Evolutionary conservation across 257 asterid species (phyloP), one percentile per base, ranked within the genome.

Genomic region (Agastache rugosa): DNA sequence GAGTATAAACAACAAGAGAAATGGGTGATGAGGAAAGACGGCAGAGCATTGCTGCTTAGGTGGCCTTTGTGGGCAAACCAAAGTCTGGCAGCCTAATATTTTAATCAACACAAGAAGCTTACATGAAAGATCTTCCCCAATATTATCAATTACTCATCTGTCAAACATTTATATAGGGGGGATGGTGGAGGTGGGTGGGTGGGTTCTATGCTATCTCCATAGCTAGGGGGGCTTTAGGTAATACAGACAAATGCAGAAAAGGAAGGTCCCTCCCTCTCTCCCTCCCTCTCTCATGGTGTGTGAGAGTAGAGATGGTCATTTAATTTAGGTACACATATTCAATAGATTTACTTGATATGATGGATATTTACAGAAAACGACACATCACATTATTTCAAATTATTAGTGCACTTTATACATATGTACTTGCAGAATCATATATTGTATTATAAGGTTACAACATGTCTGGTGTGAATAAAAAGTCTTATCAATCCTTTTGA

Each of bases 21-120:
- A 15, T n/a, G 71, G 85, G 31, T 15, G 76, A 44, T 82, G 56
- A 70, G 71, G 41, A 59, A 34, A 48, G 67, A 68, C 68, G 76
- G 73, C 77, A 70, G n/a, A 44, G 22, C 50, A 51, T 50, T 42
- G 51, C 25, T 53, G 66, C 66, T 60, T 14, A 6, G 55, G 69
- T 56, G 67, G 75, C 63, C 23, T 14, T 34, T 48, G 48, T 20
- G 72, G 80, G 51, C 67, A 11, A 54, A 27, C 50, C 65, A 60
- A 47, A 5, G 37, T 31, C 37, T 31, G 37, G 37, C 37, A 70
- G 64, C 63, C 15, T 53, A 63, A 64, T 12, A 35, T 76, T 23
- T 62, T 62, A 58, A 67, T 62, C 45, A 22, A 23, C 16, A 25
- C 25, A 45, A 44, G 35, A 69, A 53, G 63, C 8, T 29, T 10